Conservation (phyloP, 164 flowering plant genomes). For the Vitis amurensis region DNA sequence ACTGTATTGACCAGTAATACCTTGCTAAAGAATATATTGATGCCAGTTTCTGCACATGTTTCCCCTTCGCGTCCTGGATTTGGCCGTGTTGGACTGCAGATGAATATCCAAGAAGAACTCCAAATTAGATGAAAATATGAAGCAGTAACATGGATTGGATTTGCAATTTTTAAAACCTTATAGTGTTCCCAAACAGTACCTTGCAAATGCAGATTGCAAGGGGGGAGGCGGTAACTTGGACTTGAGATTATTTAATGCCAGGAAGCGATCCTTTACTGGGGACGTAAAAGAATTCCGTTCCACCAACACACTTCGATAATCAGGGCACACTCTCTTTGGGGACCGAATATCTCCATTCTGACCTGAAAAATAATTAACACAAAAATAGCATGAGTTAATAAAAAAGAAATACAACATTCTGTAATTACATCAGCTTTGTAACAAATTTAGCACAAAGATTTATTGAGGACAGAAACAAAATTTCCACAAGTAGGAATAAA, state of each 20-base stretch:
- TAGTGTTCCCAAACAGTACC: slow-evolving; percentile 37
- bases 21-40: slow-evolving; percentile 82
- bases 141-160: not conserved
- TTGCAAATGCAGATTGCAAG: slow-evolving; percentile 88
- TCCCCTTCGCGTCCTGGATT: slow-evolving; percentile 94
- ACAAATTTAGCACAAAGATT: too few relatives aligned
- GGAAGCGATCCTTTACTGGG: slow-evolving; percentile 82
- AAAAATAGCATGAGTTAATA: not conserved
- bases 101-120: not conserved
- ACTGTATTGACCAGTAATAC: slow-evolving; percentile 28
- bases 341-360: slow-evolving; percentile 76
- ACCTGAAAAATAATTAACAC: slow-evolving; percentile 34
- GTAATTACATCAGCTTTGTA: too few relatives aligned
- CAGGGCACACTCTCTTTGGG: slow-evolving; percentile 82
- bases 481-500: too few relatives aligned
- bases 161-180: not conserved
- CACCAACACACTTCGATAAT: slow-evolving; percentile 69
- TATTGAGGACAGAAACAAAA: too few relatives aligned
- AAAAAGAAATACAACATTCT: too few relatives aligned
- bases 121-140: not conserved
- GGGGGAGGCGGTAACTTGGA: slow-evolving; percentile 62
- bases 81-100: slow-evolving; percentile 83
- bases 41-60: slow-evolving; percentile 98
- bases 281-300: slow-evolving; percentile 89
- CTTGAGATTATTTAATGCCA: slow-evolving; percentile 55